phyloP scores from a whole-genome alignment of 306 rosid genomes.

The Begonia fuchsioides region DNA sequence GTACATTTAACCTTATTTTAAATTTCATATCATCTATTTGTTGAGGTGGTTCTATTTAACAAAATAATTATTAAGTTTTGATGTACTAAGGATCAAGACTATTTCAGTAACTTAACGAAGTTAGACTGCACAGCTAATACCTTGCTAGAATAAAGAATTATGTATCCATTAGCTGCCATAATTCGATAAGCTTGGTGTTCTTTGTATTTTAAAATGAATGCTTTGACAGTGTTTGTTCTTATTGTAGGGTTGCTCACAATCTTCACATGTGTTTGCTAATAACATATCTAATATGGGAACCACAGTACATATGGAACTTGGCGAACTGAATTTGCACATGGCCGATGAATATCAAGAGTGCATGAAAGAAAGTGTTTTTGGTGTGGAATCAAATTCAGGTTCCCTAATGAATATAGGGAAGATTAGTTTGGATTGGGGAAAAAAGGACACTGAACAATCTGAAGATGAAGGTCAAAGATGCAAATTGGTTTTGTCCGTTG shows the following conservation, averaged over 20 bases:
- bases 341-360: constrained; percentile 88
- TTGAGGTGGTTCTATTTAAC: too few relatives aligned
- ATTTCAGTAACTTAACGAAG: too few relatives aligned
- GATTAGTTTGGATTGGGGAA: constrained; percentile 93
- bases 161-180: not conserved
- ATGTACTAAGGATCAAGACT: too few relatives aligned
- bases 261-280: constrained; percentile 80
- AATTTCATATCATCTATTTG: too few relatives aligned
- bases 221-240: not conserved
- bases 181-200: not conserved
- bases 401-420: constrained; percentile 71
- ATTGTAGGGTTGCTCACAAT: constrained; percentile 77
- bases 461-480: constrained; percentile 51
- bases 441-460: constrained; percentile 63
- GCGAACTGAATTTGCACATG: constrained; percentile 84
- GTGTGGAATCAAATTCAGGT: constrained; percentile 84
- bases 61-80: too few relatives aligned
- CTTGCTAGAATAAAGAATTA: not conserved
- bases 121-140: too few relatives aligned
- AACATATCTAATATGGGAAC: constrained; percentile 76
- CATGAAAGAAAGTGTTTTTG: constrained; percentile 74
- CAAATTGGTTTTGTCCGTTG: constrained; percentile 60
- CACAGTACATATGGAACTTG: constrained; percentile 72
- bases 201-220: too few relatives aligned
- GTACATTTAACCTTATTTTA: too few relatives aligned